Evolutionary conservation across 768 basidiomycete species (phyloP).

Genomic region (Tricholoma sp.): DNA sequence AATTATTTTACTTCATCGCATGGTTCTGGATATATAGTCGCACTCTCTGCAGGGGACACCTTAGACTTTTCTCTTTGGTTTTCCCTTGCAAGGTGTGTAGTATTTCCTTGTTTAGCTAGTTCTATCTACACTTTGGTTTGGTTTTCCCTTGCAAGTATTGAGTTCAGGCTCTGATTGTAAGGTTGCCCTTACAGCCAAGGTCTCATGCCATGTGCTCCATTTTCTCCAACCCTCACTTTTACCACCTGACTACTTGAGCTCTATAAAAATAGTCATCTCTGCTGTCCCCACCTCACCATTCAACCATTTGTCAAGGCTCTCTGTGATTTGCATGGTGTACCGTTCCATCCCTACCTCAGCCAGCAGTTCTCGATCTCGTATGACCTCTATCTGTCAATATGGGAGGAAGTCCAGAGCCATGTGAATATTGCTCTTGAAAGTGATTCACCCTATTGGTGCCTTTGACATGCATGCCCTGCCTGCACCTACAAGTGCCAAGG

Average conservation of each 20-base stretch:
- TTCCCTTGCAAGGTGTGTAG: too few relatives aligned
- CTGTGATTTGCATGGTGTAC: conserved; percentile 22
- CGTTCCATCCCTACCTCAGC: conserved; percentile 14
- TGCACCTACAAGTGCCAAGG: conserved; percentile 23
- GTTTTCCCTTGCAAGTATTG: too few relatives aligned
- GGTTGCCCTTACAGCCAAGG: too few relatives aligned
- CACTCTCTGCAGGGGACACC: too few relatives aligned
- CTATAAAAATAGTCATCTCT: conserved; percentile 13
- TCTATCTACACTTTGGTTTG: too few relatives aligned
- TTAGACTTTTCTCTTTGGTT: too few relatives aligned
- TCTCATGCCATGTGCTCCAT: conserved; percentile 21
- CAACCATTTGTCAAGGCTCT: conserved; percentile 24
- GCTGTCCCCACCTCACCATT: conserved; percentile 21
- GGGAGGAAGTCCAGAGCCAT: neutral
- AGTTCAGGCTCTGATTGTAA: too few relatives aligned
- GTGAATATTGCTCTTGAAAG: conserved; percentile 18
- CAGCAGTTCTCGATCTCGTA: conserved; percentile 20
- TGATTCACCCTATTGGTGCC: conserved; percentile 18
- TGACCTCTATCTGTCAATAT: conserved; percentile 22
- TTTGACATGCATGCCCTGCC: conserved; percentile 21
- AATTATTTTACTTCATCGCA: too few relatives aligned
- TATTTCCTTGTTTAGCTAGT: too few relatives aligned
- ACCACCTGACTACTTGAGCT: conserved; percentile 18
- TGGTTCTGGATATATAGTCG: too few relatives aligned
- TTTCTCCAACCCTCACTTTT: conserved; percentile 13